Evolutionary conservation across 208 protist species (phyloP).

Genomic region (Trypanosoma boissoni): DNA sequence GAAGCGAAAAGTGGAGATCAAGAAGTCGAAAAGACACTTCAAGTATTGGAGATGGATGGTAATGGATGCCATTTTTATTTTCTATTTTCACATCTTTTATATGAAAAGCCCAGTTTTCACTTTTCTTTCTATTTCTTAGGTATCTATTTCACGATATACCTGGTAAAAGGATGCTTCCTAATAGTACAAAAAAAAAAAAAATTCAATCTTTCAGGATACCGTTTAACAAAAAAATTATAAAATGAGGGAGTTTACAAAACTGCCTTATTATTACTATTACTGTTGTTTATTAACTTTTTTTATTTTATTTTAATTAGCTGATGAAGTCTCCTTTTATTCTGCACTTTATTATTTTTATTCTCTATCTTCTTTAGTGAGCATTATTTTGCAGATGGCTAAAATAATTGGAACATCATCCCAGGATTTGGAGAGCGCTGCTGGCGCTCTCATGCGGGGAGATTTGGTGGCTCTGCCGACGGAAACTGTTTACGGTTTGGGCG

Average conservation of each 20-base stretch:
- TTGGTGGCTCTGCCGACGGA: conserved; percentile 98
- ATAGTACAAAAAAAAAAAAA: neutral
- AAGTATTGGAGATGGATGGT: conserved; percentile 17
- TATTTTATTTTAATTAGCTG: conserved; percentile 3
- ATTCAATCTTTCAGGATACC: neutral
- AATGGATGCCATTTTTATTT: neutral
- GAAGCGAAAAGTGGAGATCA: conserved; percentile 11
- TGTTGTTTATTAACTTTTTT: neutral
- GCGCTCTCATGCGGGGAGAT: conserved; percentile 42
- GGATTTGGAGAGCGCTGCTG: conserved; percentile 49
- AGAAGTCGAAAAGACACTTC: neutral
- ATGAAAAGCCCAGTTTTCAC: neutral
- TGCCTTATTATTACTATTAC: too few relatives aligned
- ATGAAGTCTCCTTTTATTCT: conserved; percentile 11
- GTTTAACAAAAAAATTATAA: neutral
- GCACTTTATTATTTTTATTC: conserved; percentile 12
- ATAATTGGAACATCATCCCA: conserved; percentile 46
- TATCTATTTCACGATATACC: neutral
- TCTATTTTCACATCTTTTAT: conserved; percentile 11
- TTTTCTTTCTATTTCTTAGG: neutral
- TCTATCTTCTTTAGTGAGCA: neutral
- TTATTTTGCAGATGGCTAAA: conserved; percentile 29
- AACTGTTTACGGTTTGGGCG: conserved; percentile 98
- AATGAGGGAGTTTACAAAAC: too few relatives aligned
- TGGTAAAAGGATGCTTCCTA: neutral